These are phyloP conservation scores for Quercus tomentella DNA, from an alignment of 331 rosid species.

Conservation along the genomic window DNA sequence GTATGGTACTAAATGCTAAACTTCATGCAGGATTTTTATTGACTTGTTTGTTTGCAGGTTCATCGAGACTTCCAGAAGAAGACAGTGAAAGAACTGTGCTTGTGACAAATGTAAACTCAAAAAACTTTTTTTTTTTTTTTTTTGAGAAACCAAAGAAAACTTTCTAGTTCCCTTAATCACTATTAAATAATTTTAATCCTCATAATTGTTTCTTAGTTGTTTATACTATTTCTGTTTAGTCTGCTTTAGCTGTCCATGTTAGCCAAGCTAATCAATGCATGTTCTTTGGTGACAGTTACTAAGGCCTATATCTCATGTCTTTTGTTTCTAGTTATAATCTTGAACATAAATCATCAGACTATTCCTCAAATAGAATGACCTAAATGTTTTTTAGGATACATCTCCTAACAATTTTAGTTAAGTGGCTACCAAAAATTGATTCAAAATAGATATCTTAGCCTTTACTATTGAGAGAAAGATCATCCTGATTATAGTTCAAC, in stretches of 20 bases:
- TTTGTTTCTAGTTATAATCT: neutral
- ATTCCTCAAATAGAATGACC: neutral
- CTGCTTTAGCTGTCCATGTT: neutral
- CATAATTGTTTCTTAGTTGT: neutral
- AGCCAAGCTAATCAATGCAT: neutral
- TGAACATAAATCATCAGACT: neutral
- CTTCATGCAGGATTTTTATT: neutral
- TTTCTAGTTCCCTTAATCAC: neutral
- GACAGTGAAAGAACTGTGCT: conserved; percentile 20
- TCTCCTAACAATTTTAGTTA: neutral
- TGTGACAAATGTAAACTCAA: conserved; percentile 26
- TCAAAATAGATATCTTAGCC: neutral
- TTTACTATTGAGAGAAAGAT: neutral
- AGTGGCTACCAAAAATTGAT: neutral
- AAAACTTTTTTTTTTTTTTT: no score
- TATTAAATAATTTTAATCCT: neutral
- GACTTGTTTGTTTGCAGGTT: conserved; percentile 18
- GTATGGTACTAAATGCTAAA: neutral
- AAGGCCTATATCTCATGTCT: neutral
- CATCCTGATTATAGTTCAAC: neutral
- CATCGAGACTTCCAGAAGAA: neutral
- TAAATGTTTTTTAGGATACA: neutral
- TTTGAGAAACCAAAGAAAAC: neutral
- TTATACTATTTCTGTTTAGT: neutral
- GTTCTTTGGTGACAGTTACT: neutral